Evolutionary conservation across 768 basidiomycete species (phyloP).

Genomic region (Tremella fuciformis): DNA sequence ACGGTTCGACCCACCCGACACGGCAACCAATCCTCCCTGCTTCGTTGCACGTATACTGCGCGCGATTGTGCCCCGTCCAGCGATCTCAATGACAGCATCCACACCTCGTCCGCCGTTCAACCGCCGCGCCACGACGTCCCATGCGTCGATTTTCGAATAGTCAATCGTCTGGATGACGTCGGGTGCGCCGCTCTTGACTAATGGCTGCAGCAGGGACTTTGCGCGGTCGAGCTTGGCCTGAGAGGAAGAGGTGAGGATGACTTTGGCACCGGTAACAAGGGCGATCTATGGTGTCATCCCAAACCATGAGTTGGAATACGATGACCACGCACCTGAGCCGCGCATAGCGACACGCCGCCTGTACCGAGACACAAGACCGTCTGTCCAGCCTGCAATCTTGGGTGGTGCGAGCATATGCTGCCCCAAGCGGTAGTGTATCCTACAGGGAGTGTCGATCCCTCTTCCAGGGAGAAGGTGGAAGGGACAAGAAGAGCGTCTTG

Average conservation of each 20-base stretch:
- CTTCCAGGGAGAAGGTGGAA: constrained; percentile 61
- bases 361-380: constrained; percentile 54
- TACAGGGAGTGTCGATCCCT: constrained; percentile 65
- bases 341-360: constrained; percentile 55
- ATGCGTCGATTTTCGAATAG: constrained; percentile 61
- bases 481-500: constrained; percentile 60
- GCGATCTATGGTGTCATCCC: constrained; percentile 57
- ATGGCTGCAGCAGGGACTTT: constrained; percentile 58
- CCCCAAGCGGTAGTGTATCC: constrained; percentile 68
- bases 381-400: constrained; percentile 60
- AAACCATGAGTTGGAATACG: too few relatives aligned
- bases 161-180: constrained; percentile 56
- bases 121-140: constrained; percentile 60
- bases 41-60: constrained; percentile 35
- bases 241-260: constrained; percentile 67
- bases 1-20: constrained; percentile 17
- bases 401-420: constrained; percentile 55
- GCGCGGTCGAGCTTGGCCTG: constrained; percentile 60
- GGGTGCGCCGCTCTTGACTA: constrained; percentile 47
- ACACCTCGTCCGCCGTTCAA: constrained; percentile 49
- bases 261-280: constrained; percentile 62
- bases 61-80: constrained; percentile 35
- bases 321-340: constrained; percentile 47
- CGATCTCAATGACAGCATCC: constrained; percentile 46
- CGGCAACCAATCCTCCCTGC: constrained; percentile 40